Conservation (phyloP, 2,329 filamentous ascomycete species). For the Cordyceps fumosorosea region DNA sequence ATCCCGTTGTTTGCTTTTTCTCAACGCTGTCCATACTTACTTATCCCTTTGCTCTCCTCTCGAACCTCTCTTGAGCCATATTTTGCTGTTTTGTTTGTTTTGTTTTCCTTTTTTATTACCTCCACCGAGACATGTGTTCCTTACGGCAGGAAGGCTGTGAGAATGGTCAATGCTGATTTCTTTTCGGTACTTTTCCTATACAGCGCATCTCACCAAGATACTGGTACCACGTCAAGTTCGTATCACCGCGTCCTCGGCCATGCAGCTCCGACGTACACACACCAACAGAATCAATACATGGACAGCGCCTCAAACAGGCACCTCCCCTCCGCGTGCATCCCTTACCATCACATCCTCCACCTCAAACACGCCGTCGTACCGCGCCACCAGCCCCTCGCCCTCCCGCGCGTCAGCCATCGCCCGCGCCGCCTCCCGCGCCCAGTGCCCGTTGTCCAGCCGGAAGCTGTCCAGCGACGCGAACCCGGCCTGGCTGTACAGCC, state of each 20-base stretch:
- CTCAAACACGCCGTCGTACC: constrained; percentile 17
- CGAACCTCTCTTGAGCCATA: not conserved
- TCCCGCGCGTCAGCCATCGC: constrained; percentile 14
- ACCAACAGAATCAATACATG: constrained; percentile 23
- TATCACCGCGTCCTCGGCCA: no score
- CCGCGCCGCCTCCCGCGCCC: constrained; percentile 13
- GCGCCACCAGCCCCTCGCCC: constrained; percentile 11
- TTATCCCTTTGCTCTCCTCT: not conserved
- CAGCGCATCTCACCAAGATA: no score
- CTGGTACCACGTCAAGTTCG: no score
- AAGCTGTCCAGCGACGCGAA: constrained; percentile 17
- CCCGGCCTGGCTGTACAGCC: constrained; percentile 16
- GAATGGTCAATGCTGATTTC: no score
- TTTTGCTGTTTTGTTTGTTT: no score
- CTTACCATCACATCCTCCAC: constrained; percentile 17
- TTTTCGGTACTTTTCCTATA: no score
- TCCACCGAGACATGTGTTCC: no score
- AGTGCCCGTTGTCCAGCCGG: constrained; percentile 17
- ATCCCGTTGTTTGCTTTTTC: not conserved
- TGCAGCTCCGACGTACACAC: constrained; percentile 32
- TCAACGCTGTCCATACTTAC: not conserved
- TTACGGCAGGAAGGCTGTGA: no score
- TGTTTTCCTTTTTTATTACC: no score
- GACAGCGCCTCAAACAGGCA: not conserved
- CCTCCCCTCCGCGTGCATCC: not conserved